Conservation (phyloP, 2,329 filamentous ascomycete genomes). For the Byssoonygena ceratinophila region DNA sequence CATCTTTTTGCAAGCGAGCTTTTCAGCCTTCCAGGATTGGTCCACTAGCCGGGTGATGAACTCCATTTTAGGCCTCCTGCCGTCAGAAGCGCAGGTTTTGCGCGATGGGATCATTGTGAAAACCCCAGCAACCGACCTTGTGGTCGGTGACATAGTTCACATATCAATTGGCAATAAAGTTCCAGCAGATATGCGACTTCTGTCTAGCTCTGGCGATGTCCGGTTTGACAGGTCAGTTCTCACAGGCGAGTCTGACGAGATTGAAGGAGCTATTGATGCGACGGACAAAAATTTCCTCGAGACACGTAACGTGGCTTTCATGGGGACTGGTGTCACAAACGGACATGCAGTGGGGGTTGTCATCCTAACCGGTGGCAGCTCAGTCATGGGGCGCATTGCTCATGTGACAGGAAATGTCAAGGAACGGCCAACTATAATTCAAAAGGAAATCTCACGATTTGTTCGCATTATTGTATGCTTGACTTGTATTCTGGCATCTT, state of each 20-base stretch:
- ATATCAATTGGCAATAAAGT: conserved; percentile 65
- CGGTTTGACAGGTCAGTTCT: conserved; percentile 66
- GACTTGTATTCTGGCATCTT: conserved; percentile 53
- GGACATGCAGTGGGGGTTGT: conserved; percentile 59
- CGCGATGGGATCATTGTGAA: conserved; percentile 49
- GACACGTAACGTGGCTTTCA: conserved; percentile 64
- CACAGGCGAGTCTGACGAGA: conserved; percentile 59
- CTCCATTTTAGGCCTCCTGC: conserved; percentile 66
- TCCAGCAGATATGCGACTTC: conserved; percentile 62
- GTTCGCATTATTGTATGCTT: conserved; percentile 58
- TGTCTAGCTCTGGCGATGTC: conserved; percentile 58
- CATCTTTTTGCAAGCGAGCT: conserved; percentile 57
- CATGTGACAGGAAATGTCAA: conserved; percentile 62
- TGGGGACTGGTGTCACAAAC: conserved; percentile 65
- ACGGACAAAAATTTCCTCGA: conserved; percentile 68
- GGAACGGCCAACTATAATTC: conserved; percentile 56
- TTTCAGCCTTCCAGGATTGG: conserved; percentile 65
- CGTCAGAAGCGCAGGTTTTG: conserved; percentile 57
- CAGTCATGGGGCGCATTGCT: conserved; percentile 67
- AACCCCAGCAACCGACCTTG: conserved; percentile 52
- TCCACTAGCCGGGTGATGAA: conserved; percentile 67
- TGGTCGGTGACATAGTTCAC: conserved; percentile 60
- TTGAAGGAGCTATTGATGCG: conserved; percentile 53
- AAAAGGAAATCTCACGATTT: conserved; percentile 63
- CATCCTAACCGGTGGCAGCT: conserved; percentile 59